Percentiles rank a stretch among this genome's conserved stretches.
Evolutionary conservation across 2,329 filamentous ascomycete genomes (phyloP).

Genomic region (Curvularia hawaiiensis): DNA sequence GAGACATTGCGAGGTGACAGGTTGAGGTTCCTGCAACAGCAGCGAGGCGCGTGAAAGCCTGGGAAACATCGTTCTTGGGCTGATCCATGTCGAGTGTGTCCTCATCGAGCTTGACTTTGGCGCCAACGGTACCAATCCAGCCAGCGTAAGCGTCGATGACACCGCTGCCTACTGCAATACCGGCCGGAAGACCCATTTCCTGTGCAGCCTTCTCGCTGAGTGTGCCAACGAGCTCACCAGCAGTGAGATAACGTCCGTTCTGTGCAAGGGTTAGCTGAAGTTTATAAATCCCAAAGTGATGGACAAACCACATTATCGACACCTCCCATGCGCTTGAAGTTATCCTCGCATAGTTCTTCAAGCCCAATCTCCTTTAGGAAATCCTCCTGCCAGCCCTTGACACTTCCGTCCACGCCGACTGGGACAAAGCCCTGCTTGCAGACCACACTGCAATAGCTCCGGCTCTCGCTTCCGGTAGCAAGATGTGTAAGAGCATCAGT

Average conservation of each 20-base stretch:
- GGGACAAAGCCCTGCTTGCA: constrained; percentile 98
- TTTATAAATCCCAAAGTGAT: constrained; percentile 20
- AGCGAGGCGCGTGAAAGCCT: constrained; percentile 90
- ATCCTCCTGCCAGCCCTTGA: constrained; percentile 98
- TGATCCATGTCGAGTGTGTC: constrained; percentile 70
- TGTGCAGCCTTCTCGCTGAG: constrained; percentile 81
- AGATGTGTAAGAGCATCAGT: constrained; percentile 92
- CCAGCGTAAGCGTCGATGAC: constrained; percentile 99
- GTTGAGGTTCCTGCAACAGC: constrained; percentile 97
- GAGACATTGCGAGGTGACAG: constrained; percentile 95
- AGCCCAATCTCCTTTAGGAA: constrained; percentile 88
- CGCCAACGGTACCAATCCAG: constrained; percentile 98
- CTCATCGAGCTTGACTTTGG: constrained; percentile 78
- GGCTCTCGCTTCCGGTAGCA: constrained; percentile 87
- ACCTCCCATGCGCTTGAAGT: constrained; percentile 92
- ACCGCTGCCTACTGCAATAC: constrained; percentile 91
- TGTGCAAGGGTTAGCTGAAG: constrained; percentile 53
- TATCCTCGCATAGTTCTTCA: constrained; percentile 79
- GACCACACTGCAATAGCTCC: constrained; percentile 94
- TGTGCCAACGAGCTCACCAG: constrained; percentile 86
- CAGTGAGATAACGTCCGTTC: constrained; percentile 91
- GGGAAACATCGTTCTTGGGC: constrained; percentile 82
- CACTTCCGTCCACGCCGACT: constrained; percentile 94
- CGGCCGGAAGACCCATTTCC: constrained; percentile 82
- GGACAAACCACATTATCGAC: constrained; percentile 88